Evolutionary conservation across 2,329 filamentous ascomycete species (phyloP).

Genomic region (Hypoxylon sp.): DNA sequence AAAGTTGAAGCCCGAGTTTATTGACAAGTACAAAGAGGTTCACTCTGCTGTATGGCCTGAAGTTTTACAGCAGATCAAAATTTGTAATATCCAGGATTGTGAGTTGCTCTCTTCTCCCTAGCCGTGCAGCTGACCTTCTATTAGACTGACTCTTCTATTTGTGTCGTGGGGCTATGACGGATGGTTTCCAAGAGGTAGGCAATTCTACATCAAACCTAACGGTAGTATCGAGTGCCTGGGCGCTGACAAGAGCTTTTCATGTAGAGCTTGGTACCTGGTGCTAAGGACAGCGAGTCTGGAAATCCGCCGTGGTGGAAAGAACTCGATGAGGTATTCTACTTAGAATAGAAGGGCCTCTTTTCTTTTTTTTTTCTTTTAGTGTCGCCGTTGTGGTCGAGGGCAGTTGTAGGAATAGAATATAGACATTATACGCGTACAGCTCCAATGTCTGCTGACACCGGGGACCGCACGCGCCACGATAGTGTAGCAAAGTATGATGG

Average conservation of each 20-base stretch:
- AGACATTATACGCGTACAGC: conserved; percentile 1
- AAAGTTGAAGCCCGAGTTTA: conserved; percentile 75
- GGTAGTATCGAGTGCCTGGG: background rate
- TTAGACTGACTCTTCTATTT: background rate
- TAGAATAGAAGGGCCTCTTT: conserved; percentile 52
- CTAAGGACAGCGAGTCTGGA: conserved; percentile 70
- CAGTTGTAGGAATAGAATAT: conserved; percentile 4
- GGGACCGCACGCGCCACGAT: background rate
- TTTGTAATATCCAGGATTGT: conserved; percentile 83
- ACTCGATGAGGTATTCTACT: conserved; percentile 78
- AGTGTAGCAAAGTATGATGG: background rate
- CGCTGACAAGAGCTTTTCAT: conserved; percentile 12
- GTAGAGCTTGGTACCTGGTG: conserved; percentile 68
- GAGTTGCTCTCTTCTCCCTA: conserved; percentile 49
- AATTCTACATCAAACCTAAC: background rate
- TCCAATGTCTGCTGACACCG: background rate
- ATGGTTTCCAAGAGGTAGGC: conserved; percentile 76
- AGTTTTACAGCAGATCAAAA: conserved; percentile 81
- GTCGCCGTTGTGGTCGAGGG: background rate
- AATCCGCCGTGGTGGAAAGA: conserved; percentile 78
- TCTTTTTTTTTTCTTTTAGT: too few relatives aligned
- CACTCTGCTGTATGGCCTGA: conserved; percentile 84
- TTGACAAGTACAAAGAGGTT: conserved; percentile 79
- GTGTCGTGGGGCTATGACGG: conserved; percentile 80
- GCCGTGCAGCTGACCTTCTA: background rate